Conservation (phyloP, 2,329 filamentous ascomycete genomes). For the Reticulascus tulasneorum region DNA sequence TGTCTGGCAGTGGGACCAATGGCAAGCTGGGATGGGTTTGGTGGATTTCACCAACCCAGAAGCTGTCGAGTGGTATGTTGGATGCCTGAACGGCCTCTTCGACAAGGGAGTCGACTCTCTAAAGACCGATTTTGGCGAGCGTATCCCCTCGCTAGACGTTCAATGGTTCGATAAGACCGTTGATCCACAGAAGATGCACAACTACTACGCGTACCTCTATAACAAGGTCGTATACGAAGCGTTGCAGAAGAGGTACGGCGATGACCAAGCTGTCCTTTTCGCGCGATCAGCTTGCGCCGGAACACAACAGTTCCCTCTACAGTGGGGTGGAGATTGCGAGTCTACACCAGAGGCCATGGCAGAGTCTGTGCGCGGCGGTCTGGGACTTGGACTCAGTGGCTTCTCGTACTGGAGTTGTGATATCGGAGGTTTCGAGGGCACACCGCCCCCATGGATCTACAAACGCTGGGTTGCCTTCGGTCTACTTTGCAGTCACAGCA, state of each 20-base stretch:
- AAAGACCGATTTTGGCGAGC: slow-evolving; percentile 75
- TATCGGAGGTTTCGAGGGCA: slow-evolving; percentile 69
- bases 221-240: slow-evolving; percentile 67
- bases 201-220: slow-evolving; percentile 72
- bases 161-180: slow-evolving; percentile 57
- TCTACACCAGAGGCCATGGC: slow-evolving; percentile 70
- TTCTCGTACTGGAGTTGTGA: slow-evolving; percentile 68
- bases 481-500: slow-evolving; percentile 64
- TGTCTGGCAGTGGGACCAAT: slow-evolving; percentile 72
- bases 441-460: slow-evolving; percentile 64
- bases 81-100: slow-evolving; percentile 59
- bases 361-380: slow-evolving; percentile 63
- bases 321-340: slow-evolving; percentile 74
- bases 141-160: slow-evolving; percentile 63
- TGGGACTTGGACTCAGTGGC: slow-evolving; percentile 60
- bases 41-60: slow-evolving; percentile 72
- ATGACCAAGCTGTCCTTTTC: slow-evolving; percentile 58
- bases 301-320: slow-evolving; percentile 64
- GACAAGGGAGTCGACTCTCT: slow-evolving; percentile 67
- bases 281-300: slow-evolving; percentile 65
- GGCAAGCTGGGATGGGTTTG: slow-evolving; percentile 74
- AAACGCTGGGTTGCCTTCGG: slow-evolving; percentile 79
- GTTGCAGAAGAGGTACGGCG: slow-evolving; percentile 49
- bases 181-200: slow-evolving; percentile 68
- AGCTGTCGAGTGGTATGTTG: slow-evolving; percentile 61